Percentiles rank a stretch among this genome's conserved stretches.
Conservation (phyloP, 176 grass and related monocot genomes). For the Neostapfia colusana region DNA sequence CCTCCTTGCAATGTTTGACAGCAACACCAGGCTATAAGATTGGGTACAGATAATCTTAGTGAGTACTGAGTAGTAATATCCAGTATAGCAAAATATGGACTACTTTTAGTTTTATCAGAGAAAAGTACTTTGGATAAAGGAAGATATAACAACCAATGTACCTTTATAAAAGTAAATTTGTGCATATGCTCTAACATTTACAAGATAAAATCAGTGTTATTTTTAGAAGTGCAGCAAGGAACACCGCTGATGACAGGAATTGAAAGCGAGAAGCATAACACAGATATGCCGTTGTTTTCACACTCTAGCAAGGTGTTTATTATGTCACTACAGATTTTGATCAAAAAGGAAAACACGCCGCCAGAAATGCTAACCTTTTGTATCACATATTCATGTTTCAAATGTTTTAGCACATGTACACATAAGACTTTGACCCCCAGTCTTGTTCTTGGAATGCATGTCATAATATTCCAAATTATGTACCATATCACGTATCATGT, state of each 20-base stretch:
- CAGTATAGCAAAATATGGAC: constrained; percentile 18
- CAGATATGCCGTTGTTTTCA: not conserved
- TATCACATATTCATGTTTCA: not conserved
- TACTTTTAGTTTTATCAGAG: constrained; percentile 12
- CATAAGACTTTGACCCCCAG: not conserved
- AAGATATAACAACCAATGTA: too few relatives aligned
- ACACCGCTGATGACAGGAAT: too few relatives aligned
- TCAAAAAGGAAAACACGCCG: not conserved
- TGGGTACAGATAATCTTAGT: constrained; percentile 24
- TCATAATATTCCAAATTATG: not conserved
- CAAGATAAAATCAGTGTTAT: too few relatives aligned
- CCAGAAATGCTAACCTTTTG: not conserved
- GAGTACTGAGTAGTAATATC: constrained; percentile 6
- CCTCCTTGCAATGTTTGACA: constrained; percentile 85
- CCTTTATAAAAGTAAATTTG: too few relatives aligned
- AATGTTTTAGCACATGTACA: not conserved
- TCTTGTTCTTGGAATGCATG: not conserved
- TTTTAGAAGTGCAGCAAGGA: too few relatives aligned
- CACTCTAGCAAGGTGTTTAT: not conserved
- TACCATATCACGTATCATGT: too few relatives aligned
- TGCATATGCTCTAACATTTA: too few relatives aligned
- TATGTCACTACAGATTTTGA: constrained; percentile 17
- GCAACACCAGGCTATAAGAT: constrained; percentile 61
- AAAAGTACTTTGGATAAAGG: not conserved
- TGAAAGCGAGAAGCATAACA: constrained; percentile 11